Base-by-base conservation (phyloP, 768 basidiomycete genomes). In the Xerocomellus amylosporus region DNA sequence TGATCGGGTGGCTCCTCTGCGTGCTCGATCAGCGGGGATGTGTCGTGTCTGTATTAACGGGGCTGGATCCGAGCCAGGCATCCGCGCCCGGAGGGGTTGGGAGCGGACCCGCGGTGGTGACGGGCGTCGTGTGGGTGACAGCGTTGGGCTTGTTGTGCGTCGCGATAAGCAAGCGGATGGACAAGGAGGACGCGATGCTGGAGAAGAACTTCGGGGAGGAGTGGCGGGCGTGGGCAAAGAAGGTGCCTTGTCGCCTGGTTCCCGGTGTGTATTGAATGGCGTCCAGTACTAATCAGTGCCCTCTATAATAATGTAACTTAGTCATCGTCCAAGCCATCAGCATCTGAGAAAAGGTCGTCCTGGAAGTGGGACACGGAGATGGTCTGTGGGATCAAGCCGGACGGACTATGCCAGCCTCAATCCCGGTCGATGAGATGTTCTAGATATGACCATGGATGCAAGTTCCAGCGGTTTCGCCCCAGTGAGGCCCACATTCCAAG, bases 181-280 rank as follows among this genome's bases (percentile, higher is more conserved):
- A 54, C 34, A 63, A 39, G 38, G 70, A 71, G 45, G 68, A 71
- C n/a, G 40, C 41, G 34, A 72, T 68, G 66, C 51, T 71, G 12
- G 61, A 66, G n/a, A 34, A 49, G 19, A 19, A 51, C 20, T 68
- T 71, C 58, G 67, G 71, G 1, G 58, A 62, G 19, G 59, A 26
- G 22, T 71, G 71, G 71, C 60, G 54, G 5, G 48, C 45, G 20
- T 71, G 67, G 63, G 50, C 40, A 7, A 59, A 19, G 36, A 49
- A 45, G 30, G 71, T 72, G 3, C 63, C 61, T 0, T 67, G 28
- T 42, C 53, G 58, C 4, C 39, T 71, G 44, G 26, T 72, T 3
- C 70, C 68, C 0, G 55, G 63, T 5, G 42, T 68, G 4, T 65
- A 55, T 24, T 67, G 41, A 53, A 33, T 5, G 31, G 31, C 5